These are phyloP conservation scores for Colletotrichum sp. DNA, from an alignment of 2,329 filamentous ascomycete species.

Conservation along the genomic window DNA sequence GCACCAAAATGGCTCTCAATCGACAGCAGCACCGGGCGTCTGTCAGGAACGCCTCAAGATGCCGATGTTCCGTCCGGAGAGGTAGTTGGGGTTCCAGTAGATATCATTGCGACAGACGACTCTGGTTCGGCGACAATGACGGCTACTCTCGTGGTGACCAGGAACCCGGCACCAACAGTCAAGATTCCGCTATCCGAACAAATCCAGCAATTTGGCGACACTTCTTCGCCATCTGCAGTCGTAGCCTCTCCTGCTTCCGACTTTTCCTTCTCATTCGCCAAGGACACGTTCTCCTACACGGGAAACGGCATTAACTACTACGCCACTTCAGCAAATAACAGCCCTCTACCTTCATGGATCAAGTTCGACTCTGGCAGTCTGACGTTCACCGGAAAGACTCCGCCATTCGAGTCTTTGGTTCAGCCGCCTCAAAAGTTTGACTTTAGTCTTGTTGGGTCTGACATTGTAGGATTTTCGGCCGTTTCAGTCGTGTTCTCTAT, in stretches of 20 bases:
- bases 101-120: constrained; percentile 72
- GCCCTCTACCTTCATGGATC: constrained; percentile 87
- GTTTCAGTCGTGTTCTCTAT: constrained; percentile 72
- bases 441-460: constrained; percentile 78
- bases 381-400: constrained; percentile 74
- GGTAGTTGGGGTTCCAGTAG: constrained; percentile 65
- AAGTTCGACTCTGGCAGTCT: constrained; percentile 70
- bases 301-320: constrained; percentile 70
- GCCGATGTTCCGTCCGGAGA: constrained; percentile 52
- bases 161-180: constrained; percentile 58
- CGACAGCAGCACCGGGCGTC: constrained; percentile 65
- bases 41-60: constrained; percentile 73
- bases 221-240: constrained; percentile 65
- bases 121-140: constrained; percentile 68
- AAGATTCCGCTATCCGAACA: constrained; percentile 63
- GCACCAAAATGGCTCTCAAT: constrained; percentile 79
- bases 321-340: constrained; percentile 76
- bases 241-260: constrained; percentile 56
- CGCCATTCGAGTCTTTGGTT: constrained; percentile 65
- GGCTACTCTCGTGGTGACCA: constrained; percentile 74
- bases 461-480: constrained; percentile 79
- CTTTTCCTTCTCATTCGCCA: constrained; percentile 60
- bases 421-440: constrained; percentile 75
- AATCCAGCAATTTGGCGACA: constrained; percentile 61
- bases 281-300: constrained; percentile 67